Evolutionary conservation across 352 stramenopile species (phyloP).

Genomic region (Phytophthora citrophthora): DNA sequence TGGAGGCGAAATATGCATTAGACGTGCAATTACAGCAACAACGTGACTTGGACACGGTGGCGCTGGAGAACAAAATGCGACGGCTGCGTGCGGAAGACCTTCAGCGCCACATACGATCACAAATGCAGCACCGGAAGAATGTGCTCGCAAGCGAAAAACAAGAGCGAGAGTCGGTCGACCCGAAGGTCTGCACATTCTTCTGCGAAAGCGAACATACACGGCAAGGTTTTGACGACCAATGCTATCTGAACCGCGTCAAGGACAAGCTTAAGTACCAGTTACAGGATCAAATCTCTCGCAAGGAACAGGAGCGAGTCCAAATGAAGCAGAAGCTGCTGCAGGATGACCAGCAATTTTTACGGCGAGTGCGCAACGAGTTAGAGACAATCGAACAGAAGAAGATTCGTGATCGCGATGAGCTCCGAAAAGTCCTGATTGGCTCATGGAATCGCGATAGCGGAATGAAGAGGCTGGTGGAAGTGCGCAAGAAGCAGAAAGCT

Average conservation of each 20-base stretch:
- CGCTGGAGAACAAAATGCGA: conserved; percentile 52
- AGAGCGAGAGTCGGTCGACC: conserved; percentile 42
- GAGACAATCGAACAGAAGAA: conserved; percentile 68
- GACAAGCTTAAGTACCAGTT: conserved; percentile 64
- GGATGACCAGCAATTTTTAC: conserved; percentile 66
- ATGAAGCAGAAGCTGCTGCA: conserved; percentile 49
- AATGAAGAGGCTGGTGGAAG: conserved; percentile 70
- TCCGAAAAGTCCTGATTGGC: conserved; percentile 61
- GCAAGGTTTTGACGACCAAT: conserved; percentile 58
- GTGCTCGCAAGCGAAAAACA: conserved; percentile 37
- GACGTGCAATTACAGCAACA: conserved; percentile 61
- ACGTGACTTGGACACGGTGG: conserved; percentile 60
- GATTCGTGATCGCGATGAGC: conserved; percentile 54
- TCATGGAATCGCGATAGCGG: conserved; percentile 67
- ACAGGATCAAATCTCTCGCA: conserved; percentile 62
- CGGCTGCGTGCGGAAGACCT: conserved; percentile 60
- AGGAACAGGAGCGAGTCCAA: conserved; percentile 53
- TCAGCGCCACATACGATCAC: conserved; percentile 56
- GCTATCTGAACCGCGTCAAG: conserved; percentile 46
- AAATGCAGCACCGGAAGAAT: conserved; percentile 56
- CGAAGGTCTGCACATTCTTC: conserved; percentile 64
- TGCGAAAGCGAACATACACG: conserved; percentile 57
- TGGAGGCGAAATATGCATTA: conserved; percentile 64
- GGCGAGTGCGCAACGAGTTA: conserved; percentile 62
- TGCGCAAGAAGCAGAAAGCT: conserved; percentile 66